Evolutionary conservation across 2,329 filamentous ascomycete genomes (phyloP), one percentile per base, ranked within the genome.

Genomic region (Cordyceps sp.): DNA sequence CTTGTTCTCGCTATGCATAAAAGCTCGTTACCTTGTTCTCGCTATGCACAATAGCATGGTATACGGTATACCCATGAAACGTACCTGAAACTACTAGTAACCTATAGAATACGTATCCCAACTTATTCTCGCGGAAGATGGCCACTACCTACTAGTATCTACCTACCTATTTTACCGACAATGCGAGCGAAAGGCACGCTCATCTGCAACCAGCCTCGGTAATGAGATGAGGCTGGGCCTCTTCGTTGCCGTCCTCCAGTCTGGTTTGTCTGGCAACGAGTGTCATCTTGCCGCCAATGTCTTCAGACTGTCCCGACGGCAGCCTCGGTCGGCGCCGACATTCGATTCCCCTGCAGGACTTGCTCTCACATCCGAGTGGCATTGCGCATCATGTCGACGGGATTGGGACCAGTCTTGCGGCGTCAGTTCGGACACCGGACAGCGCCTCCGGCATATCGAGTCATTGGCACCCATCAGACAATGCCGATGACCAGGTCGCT

Each of bases 291-390:
- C 9, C 19, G 16, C 36, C 37, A 30, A 55, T 55, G 53, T 45
- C 50, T 36, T 48, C 49, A 20, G 37, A 47, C 31, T 36, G 36
- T 33, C 42, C 42, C 26, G 45, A 46, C 29, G 41, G 41, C 41
- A 41, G 42, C 36, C 37, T 42, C 34, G 36, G 36, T 31, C 45
- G 42, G 35, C 46, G 42, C 33, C 42, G 41, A 26, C 48, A 42
- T 45, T 76, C 77, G 39, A 86, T 90, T 56, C 79, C 78, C 37
- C 61, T 88, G 36, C 75, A 75, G 52, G 69, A 77, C 43, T 59
- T 81, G 23, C 48, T 52, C 33, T 39, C 40, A 21, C 33, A 43
- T 10, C 36, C 40, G 19, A 36, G 17, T 13, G 12, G 21, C 8
- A 21, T 18, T 20, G 18, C 17, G 6, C n/a, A 14, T 21, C 12